Evolutionary conservation across 768 basidiomycete genomes (phyloP).

Genomic region (Leccinum broughii): DNA sequence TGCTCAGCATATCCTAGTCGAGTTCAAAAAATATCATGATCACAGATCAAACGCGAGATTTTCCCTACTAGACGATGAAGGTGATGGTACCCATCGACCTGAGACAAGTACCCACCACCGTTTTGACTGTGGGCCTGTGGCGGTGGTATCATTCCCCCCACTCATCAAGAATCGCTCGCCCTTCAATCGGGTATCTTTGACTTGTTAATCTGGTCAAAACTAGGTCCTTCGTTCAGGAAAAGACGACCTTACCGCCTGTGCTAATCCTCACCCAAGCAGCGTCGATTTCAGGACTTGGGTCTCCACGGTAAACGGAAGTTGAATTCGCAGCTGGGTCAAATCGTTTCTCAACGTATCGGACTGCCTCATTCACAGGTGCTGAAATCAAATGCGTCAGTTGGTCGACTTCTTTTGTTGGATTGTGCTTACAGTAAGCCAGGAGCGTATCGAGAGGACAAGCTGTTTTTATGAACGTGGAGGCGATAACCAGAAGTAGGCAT

Average conservation of each 20-base stretch:
- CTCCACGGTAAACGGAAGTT: constrained; percentile 5
- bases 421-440: neutral
- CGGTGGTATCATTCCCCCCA: constrained; percentile 3
- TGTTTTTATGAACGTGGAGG: neutral
- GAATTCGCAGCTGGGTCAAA: constrained; percentile 2
- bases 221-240: neutral
- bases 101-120: constrained; percentile 14
- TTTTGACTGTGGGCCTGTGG: neutral
- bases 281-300: constrained; percentile 10
- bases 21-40: neutral
- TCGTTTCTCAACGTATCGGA: constrained; percentile 1
- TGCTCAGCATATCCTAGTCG: neutral
- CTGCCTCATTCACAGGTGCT: constrained; percentile 6
- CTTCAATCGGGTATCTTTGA: constrained; percentile 5
- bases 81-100: constrained; percentile 13
- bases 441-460: neutral
- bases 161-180: constrained; percentile 9
- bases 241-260: neutral
- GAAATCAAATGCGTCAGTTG: neutral
- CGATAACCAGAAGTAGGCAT: neutral
- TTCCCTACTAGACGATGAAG: constrained; percentile 10
- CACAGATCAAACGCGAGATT: neutral
- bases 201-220: neutral
- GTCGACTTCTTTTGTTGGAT: neutral
- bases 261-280: constrained; percentile 5